phyloP scores from a whole-genome alignment of 192 early-diverging fungal species.

The Spizellomyces sp. region DNA sequence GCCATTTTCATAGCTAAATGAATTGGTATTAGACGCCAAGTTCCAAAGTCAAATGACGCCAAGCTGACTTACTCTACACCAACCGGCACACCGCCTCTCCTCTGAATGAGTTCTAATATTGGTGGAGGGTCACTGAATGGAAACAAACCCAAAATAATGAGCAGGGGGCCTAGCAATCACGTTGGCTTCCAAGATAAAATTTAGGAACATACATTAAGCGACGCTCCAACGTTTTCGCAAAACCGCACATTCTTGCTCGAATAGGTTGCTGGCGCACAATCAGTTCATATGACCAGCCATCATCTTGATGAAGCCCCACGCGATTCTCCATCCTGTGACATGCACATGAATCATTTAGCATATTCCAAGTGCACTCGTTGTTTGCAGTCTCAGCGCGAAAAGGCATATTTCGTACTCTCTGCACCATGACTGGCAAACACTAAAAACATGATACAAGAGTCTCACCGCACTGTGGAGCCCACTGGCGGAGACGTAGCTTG shows the following conservation, averaged over 20 bases:
- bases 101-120: constrained; percentile 33
- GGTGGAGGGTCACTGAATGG: constrained; percentile 36
- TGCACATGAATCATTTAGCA: too few species aligned
- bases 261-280: constrained; percentile 42
- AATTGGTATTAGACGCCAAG: not conserved
- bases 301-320: too few species aligned
- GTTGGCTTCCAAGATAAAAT: too few species aligned
- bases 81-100: constrained; percentile 8
- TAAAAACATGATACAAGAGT: too few species aligned
- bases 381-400: too few species aligned
- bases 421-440: too few species aligned
- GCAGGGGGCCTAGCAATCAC: constrained; percentile 6
- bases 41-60: not conserved
- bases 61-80: not conserved
- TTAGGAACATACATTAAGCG: constrained; percentile 25
- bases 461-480: too few species aligned
- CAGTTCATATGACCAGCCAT: constrained; percentile 22
- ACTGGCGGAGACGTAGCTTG: too few species aligned
- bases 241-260: constrained; percentile 47
- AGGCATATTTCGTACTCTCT: too few species aligned
- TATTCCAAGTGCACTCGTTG: too few species aligned
- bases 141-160: constrained; percentile 11
- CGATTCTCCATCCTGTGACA: too few species aligned
- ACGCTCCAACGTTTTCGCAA: constrained; percentile 31
- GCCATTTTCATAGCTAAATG: constrained; percentile 13